Conservation (phyloP, 1,139 yeast species). For the Hanseniaspora uvarum region DNA sequence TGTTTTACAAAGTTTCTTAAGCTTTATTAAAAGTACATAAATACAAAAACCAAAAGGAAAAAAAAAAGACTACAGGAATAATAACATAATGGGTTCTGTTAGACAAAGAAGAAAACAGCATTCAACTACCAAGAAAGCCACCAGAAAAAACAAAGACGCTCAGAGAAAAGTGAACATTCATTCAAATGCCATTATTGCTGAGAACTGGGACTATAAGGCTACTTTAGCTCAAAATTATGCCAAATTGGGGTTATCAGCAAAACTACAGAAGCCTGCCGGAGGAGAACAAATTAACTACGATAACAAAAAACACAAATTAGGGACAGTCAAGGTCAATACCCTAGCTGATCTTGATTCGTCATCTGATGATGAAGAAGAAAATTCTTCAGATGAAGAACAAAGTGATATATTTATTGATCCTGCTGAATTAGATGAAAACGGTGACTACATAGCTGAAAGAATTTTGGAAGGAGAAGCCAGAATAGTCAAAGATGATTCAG, state of each 20-base stretch:
- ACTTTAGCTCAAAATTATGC: constrained; percentile 79
- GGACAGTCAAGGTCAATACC: constrained; percentile 20
- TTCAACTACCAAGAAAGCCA: constrained; percentile 56
- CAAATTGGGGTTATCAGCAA: constrained; percentile 60
- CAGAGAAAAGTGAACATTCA: constrained; percentile 54
- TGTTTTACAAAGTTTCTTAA: constrained; percentile 10
- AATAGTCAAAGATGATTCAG: constrained; percentile 62
- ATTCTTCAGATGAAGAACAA: constrained; percentile 19
- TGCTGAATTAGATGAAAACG: constrained; percentile 32
- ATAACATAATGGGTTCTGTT: constrained; percentile 53
- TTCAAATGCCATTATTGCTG: constrained; percentile 73
- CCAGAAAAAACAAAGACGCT: constrained; percentile 59
- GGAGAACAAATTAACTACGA: constrained; percentile 48
- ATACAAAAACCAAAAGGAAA: constrained; percentile 2
- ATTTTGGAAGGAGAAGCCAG: constrained; percentile 77
- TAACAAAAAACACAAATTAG: constrained; percentile 24
- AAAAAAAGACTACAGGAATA: constrained; percentile 6
- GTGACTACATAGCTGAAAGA: constrained; percentile 43
- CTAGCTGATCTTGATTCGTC: constrained; percentile 34
- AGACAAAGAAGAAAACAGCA: constrained; percentile 79
- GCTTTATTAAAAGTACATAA: no score
- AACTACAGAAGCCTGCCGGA: constrained; percentile 57
- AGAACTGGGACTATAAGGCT: constrained; percentile 75
- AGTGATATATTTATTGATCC: constrained; percentile 20
- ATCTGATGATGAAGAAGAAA: constrained; percentile 33